Evolutionary conservation across 2,329 filamentous ascomycete species (phyloP).

Genomic region (Xylaria sp.): DNA sequence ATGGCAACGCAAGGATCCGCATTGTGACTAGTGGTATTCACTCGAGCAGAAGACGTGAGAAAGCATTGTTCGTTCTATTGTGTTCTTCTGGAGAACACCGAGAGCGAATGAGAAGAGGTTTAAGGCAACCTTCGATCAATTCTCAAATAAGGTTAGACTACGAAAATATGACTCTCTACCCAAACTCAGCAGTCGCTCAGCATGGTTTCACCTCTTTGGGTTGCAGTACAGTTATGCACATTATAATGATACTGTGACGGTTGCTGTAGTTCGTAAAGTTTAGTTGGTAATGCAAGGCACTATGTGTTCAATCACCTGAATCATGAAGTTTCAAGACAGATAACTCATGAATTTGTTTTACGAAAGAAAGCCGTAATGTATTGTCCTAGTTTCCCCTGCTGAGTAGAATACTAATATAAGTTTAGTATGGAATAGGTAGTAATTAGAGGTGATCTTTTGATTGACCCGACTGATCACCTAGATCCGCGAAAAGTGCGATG

Average conservation of each 20-base stretch:
- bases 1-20: constrained; percentile 26
- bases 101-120: too few relatives aligned
- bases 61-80: neutral
- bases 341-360: neutral
- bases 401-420: neutral
- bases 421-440: neutral
- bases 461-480: too few relatives aligned
- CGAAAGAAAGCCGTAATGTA: neutral
- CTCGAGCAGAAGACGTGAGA: neutral
- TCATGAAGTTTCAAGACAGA: neutral
- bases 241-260: neutral
- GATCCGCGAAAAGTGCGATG: too few relatives aligned
- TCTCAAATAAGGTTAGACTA: neutral
- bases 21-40: neutral
- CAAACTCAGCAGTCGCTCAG: neutral
- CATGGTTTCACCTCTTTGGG: neutral
- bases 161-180: neutral
- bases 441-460: neutral
- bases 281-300: neutral
- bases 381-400: neutral
- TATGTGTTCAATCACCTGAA: neutral
- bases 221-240: neutral
- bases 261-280: neutral
- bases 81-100: neutral
- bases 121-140: neutral